phyloP scores from a whole-genome alignment of 352 stramenopile species.

The Phytophthora fragariae region DNA sequence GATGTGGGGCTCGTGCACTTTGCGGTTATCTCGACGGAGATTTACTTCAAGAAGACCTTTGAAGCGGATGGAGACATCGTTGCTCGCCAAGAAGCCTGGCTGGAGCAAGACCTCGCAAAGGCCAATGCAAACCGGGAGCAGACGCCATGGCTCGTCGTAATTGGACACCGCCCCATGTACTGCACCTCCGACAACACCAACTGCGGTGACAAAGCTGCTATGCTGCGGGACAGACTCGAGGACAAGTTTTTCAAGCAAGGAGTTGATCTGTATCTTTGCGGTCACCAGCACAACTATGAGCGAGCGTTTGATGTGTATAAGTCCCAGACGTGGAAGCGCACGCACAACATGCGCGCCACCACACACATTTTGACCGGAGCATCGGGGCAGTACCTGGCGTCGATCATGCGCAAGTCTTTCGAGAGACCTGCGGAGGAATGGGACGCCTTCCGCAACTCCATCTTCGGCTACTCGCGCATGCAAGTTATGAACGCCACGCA shows the following conservation, averaged over 20 bases:
- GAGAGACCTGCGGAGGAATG: slow-evolving; percentile 63
- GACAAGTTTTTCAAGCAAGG: slow-evolving; percentile 81
- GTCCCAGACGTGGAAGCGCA: slow-evolving; percentile 62
- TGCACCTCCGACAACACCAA: slow-evolving; percentile 86
- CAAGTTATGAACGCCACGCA: slow-evolving; percentile 87
- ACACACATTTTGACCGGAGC: slow-evolving; percentile 91
- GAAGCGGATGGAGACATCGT: slow-evolving; percentile 61
- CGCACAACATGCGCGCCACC: slow-evolving; percentile 82
- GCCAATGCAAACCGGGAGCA: slow-evolving; percentile 72
- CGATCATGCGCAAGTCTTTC: slow-evolving; percentile 82
- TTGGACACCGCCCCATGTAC: slow-evolving; percentile 90
- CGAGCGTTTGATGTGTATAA: slow-evolving; percentile 86
- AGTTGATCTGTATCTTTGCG: slow-evolving; percentile 90
- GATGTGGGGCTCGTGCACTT: slow-evolving; percentile 90
- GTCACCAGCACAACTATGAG: slow-evolving; percentile 93
- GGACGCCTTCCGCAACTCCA: slow-evolving; percentile 88
- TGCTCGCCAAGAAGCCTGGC: slow-evolving; percentile 69
- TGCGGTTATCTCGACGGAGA: slow-evolving; percentile 88
- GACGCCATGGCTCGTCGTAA: slow-evolving; percentile 85
- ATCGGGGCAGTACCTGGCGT: slow-evolving; percentile 84
- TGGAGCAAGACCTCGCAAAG: slow-evolving; percentile 61
- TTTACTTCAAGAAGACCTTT: slow-evolving; percentile 85
- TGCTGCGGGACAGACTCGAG: slow-evolving; percentile 74
- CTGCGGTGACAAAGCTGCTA: slow-evolving; percentile 70
- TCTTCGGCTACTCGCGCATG: slow-evolving; percentile 90